These are phyloP conservation scores for Thraustochytrium striatum DNA, from an alignment of 352 stramenopile genomes.

Conservation along the genomic window DNA sequence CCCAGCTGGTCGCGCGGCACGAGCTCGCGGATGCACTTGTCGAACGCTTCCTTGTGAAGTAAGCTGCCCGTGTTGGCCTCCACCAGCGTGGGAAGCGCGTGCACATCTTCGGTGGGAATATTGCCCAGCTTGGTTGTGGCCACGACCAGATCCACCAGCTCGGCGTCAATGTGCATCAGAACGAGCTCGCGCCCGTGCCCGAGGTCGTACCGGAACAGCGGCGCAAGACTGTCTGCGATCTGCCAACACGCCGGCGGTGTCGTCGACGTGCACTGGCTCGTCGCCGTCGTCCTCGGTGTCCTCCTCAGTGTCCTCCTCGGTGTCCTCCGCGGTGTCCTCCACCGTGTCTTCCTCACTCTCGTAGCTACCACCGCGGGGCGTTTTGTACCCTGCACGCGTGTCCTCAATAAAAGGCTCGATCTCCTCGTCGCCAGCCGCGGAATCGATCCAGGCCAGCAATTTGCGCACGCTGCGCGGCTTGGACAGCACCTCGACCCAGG, in stretches of 20 bases:
- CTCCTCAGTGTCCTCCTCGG: not conserved
- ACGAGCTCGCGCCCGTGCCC: constrained; percentile 2
- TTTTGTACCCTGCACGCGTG: not conserved
- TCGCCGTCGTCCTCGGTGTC: not conserved
- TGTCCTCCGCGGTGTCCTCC: not conserved
- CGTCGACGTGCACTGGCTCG: not conserved
- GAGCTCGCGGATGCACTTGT: constrained; percentile 19
- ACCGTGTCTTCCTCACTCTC: constrained; percentile 23
- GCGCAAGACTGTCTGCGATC: not conserved
- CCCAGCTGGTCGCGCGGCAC: not conserved
- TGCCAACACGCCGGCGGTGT: too few species aligned
- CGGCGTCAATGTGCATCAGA: constrained; percentile 6
- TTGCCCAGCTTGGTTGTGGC: constrained; percentile 19
- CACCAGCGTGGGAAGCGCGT: not conserved
- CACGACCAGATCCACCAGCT: constrained; percentile 34
- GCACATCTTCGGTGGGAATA: not conserved
- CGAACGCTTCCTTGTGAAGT: constrained; percentile 11
- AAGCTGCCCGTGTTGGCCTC: too few species aligned
- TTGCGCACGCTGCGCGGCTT: not conserved
- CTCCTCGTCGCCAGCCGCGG: not conserved
- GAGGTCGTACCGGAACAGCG: constrained; percentile 14
- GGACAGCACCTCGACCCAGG: constrained; percentile 72
- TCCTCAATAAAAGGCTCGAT: not conserved
- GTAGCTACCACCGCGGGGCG: not conserved
- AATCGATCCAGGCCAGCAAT: not conserved